phyloP scores from a whole-genome alignment of 805 yeast species.

The Wickerhamomyces sydowiorum region DNA sequence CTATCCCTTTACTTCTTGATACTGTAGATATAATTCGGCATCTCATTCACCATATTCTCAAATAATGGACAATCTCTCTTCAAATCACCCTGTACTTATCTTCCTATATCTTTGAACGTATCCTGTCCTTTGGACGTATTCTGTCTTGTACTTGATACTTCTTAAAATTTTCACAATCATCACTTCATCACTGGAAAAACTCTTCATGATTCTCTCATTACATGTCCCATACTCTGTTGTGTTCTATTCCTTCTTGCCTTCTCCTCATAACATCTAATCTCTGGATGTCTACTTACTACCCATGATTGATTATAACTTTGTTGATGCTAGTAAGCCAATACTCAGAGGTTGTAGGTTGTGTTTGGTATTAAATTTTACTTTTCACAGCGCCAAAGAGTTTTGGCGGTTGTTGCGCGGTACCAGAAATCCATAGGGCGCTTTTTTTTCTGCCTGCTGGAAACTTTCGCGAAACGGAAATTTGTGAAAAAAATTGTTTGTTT shows the following conservation, averaged over 20 bases:
- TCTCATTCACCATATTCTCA: too few species aligned
- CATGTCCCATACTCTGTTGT: background rate
- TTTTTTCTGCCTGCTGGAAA: background rate
- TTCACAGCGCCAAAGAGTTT: background rate
- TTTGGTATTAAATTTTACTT: background rate
- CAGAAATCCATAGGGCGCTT: background rate
- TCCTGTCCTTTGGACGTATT: too few species aligned
- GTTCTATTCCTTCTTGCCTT: background rate
- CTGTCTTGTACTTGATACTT: too few species aligned
- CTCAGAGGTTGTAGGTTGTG: background rate
- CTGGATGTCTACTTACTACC: constrained; percentile 55
- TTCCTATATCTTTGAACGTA: too few species aligned
- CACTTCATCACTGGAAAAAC: too few species aligned
- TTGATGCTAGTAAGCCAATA: constrained; percentile 6
- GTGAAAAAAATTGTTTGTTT: background rate
- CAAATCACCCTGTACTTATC: too few species aligned
- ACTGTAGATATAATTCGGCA: too few species aligned
- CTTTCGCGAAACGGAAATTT: background rate
- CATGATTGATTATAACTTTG: constrained; percentile 46
- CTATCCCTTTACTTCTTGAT: too few species aligned
- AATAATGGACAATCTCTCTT: too few species aligned
- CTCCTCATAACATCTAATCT: background rate
- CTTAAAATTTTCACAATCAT: too few species aligned
- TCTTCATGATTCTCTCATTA: too few species aligned
- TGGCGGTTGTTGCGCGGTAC: background rate